Percentiles rank a stretch among this genome's conserved stretches.
These are phyloP conservation scores for Anethum foeniculum DNA, from an alignment of 140 eudicot genomes.

Conservation along the genomic window DNA sequence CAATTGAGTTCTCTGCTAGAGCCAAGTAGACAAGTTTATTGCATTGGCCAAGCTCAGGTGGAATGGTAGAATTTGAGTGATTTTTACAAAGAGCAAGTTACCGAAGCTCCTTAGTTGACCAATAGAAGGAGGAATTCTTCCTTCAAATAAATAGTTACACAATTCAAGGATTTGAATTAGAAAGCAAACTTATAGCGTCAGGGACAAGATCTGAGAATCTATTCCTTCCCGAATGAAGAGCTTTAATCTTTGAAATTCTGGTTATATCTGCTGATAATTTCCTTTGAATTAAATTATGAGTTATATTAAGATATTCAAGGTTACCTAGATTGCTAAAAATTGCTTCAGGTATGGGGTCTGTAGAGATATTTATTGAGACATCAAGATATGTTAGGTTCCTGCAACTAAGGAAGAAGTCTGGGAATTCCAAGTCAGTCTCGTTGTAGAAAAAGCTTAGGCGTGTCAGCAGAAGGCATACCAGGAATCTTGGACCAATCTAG, in stretches of 20 bases:
- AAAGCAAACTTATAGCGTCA: conserved; percentile 23
- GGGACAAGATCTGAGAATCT: conserved; percentile 42
- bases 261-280: conserved; percentile 27
- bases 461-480: conserved; percentile 42
- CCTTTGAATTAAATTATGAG: conserved; percentile 42
- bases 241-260: conserved; percentile 35
- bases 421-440: conserved; percentile 35
- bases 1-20: conserved; percentile 38
- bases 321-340: conserved; percentile 34
- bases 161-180: conserved; percentile 35
- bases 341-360: conserved; percentile 52
- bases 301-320: conserved; percentile 47
- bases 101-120: conserved; percentile 41
- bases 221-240: conserved; percentile 36
- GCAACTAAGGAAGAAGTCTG: conserved; percentile 37
- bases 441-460: conserved; percentile 35
- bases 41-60: conserved; percentile 55
- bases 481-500: conserved; percentile 48
- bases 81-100: conserved; percentile 37
- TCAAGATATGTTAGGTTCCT: conserved; percentile 46
- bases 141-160: conserved; percentile 32
- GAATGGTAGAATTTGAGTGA: conserved; percentile 43
- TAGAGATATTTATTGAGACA: conserved; percentile 42
- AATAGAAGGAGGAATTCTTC: conserved; percentile 49
- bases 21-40: conserved; percentile 44